Evolutionary conservation across 2,329 filamentous ascomycete species (phyloP), one percentile per base, ranked within the genome.

Genomic region (Calonectria pseudoturangicola): DNA sequence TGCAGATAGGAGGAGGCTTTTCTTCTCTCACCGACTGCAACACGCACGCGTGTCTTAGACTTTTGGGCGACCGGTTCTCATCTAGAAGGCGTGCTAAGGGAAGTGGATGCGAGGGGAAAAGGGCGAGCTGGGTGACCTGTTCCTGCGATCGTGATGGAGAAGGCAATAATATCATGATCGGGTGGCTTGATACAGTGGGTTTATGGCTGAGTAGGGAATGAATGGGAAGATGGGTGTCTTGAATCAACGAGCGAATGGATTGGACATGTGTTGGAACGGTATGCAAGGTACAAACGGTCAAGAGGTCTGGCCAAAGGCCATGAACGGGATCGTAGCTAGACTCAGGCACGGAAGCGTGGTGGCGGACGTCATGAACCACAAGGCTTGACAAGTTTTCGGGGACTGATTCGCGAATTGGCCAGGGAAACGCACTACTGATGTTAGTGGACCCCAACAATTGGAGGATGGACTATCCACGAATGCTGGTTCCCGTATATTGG

Each of bases 41-140:
- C 48, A 68, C 36, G 33, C 33, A 69, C 71, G 72, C 56, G 33
- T 78, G 76, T 74, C 72, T 79, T 73, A 69, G 70, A 77, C 65
- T 66, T 69, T 75, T 70, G 27, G 30, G 54, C 18, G 63, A 51
- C 48, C 65, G 41, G 16, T 54, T 36, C 36, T 27, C 56, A 30
- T 36, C 36, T 68, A 48, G 62, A 54, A 70, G 28, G 13, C 30
- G n/a, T 41, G 56, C 68, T 70, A 54, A 60, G 45, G 10, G 41
- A 68, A 50, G 75, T 25, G 47, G 39, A 77, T 71, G 76, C 45
- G 75, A 78, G 72, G 75, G 72, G 71, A 12, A 12, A 7, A 27
- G 63, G 39, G 54, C 18, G 50, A 45, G 54, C 28, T n/a, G 41
- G 58, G 36, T 18, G 48, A 56, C 36, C 62, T 66, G 62, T 58